Percentiles rank a stretch among this genome's conserved stretches.
Evolutionary conservation across 345 rosid genomes (phyloP).

Genomic region (Draba incana): DNA sequence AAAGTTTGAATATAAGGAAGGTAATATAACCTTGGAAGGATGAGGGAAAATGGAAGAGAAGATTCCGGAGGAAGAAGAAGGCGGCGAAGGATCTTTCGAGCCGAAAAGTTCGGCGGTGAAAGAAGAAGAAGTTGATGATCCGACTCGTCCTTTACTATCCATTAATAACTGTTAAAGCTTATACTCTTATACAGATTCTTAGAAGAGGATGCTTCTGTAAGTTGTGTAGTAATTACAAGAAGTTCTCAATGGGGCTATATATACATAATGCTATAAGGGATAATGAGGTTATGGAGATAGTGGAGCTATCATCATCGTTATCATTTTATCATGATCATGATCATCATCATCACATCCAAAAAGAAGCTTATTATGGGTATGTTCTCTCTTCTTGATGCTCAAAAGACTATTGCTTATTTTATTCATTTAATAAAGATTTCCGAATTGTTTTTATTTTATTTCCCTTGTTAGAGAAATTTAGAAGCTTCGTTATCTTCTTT

Average conservation of each 20-base stretch:
- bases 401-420: slow-evolving; percentile 38
- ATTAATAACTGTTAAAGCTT: slow-evolving; percentile 31
- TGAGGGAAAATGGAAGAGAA: slow-evolving; percentile 76
- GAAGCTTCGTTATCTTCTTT: slow-evolving; percentile 35
- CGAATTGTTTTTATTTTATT: slow-evolving; percentile 4
- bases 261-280: slow-evolving; percentile 36
- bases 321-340: slow-evolving; percentile 5
- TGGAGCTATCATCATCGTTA: slow-evolving; percentile 37
- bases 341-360: slow-evolving; percentile 29
- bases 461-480: slow-evolving; percentile 3
- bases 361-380: slow-evolving; percentile 24
- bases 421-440: not conserved
- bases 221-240: slow-evolving; percentile 20
- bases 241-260: slow-evolving; percentile 36
- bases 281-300: slow-evolving; percentile 33
- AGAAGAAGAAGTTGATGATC: slow-evolving; percentile 60
- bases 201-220: slow-evolving; percentile 31
- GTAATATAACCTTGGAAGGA: slow-evolving; percentile 57
- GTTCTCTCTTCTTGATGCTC: slow-evolving; percentile 37
- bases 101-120: slow-evolving; percentile 76
- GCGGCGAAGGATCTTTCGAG: slow-evolving; percentile 53
- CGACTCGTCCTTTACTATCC: slow-evolving; percentile 64
- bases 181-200: slow-evolving; percentile 20
- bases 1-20: not conserved
- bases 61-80: slow-evolving; percentile 59